Evolutionary conservation across 176 grass and related monocot genomes (phyloP).

Genomic region (Oryza coarctata): DNA sequence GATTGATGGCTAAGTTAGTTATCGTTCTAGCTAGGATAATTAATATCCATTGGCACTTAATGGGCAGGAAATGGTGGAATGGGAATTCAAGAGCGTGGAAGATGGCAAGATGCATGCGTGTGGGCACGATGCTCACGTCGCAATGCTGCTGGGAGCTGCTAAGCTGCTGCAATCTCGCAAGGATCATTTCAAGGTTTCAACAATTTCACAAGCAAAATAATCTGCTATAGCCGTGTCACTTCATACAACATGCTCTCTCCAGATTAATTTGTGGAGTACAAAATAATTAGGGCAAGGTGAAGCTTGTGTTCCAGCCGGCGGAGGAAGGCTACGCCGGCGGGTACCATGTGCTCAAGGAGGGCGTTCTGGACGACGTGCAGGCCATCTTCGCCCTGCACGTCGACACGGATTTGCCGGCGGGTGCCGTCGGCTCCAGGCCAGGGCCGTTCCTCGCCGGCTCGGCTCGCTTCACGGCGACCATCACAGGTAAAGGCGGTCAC

Average conservation of each 20-base stretch:
- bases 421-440: conserved; percentile 47
- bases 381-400: conserved; percentile 70
- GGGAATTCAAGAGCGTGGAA: conserved; percentile 77
- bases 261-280: too few relatives aligned
- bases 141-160: conserved; percentile 77
- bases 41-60: background rate
- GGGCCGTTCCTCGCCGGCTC: conserved; percentile 64
- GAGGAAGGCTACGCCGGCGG: conserved; percentile 69
- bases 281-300: conserved; percentile 60
- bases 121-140: conserved; percentile 77
- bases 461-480: conserved; percentile 49
- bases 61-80: conserved; percentile 69
- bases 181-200: conserved; percentile 45
- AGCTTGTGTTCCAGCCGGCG: conserved; percentile 79
- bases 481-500: conserved; percentile 76
- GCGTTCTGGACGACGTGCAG: conserved; percentile 47
- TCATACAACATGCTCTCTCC: too few relatives aligned
- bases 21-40: too few relatives aligned
- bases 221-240: too few relatives aligned
- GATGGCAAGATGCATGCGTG: conserved; percentile 92
- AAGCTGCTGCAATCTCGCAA: conserved; percentile 56
- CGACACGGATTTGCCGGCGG: conserved; percentile 1
- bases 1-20: too few relatives aligned
- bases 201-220: too few relatives aligned
- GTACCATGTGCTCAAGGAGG: conserved; percentile 61